Conservation (phyloP, 2,329 filamentous ascomycete species). For the Colletotrichum zoysiae region DNA sequence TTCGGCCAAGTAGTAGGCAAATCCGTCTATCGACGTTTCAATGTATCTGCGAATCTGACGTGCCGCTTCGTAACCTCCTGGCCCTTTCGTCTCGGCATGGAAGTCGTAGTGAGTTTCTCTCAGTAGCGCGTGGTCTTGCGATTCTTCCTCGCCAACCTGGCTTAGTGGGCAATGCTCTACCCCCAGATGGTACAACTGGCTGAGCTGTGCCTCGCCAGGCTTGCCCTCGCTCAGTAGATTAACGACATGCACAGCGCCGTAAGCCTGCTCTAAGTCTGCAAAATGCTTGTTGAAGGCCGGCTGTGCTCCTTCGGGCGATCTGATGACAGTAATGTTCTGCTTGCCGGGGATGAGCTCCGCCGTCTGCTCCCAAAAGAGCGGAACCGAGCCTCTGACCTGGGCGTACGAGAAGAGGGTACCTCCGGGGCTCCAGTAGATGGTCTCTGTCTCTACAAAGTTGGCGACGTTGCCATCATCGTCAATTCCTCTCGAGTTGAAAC, state of each 20-base stretch:
- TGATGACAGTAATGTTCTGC: conserved; percentile 92
- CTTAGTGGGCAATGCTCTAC: conserved; percentile 81
- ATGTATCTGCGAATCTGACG: conserved; percentile 84
- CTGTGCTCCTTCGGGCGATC: conserved; percentile 90
- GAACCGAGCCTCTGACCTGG: conserved; percentile 92
- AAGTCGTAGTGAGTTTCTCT: conserved; percentile 94
- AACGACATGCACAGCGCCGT: conserved; percentile 91
- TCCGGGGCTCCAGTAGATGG: conserved; percentile 86
- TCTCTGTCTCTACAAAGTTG: conserved; percentile 99
- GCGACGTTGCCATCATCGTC: conserved; percentile 98
- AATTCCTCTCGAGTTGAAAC: conserved; percentile 97
- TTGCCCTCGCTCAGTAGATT: conserved; percentile 95
- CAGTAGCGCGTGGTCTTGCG: conserved; percentile 79
- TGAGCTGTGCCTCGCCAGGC: conserved; percentile 86
- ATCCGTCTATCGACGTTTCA: conserved; percentile 82
- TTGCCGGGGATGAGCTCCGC: conserved; percentile 89
- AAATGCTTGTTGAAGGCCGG: conserved; percentile 97
- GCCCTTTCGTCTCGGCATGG: conserved; percentile 90
- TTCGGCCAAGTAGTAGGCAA: conserved; percentile 92
- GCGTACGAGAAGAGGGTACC: conserved; percentile 90
- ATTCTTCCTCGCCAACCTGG: conserved; percentile 65
- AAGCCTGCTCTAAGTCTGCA: conserved; percentile 84
- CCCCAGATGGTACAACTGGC: conserved; percentile 82
- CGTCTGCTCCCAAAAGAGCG: conserved; percentile 96
- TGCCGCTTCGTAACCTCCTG: conserved; percentile 91